Evolutionary conservation across 345 rosid species (phyloP).

Genomic region (Alliaria petiolata): DNA sequence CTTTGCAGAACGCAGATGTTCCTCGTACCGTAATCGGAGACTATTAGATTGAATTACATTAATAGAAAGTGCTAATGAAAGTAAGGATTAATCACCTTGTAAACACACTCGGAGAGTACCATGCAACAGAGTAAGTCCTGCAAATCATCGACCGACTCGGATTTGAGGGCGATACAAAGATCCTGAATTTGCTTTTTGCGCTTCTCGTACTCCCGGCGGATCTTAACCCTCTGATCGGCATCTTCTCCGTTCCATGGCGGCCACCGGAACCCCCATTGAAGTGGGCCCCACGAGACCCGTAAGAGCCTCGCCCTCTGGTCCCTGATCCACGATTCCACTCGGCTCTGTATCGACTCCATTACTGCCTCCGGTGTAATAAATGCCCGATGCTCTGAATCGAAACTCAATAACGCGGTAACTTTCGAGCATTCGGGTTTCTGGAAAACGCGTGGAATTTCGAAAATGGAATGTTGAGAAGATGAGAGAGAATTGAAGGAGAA

Average conservation of each 20-base stretch:
- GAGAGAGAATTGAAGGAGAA: background rate
- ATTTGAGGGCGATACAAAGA: conserved; percentile 74
- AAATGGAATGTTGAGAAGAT: background rate
- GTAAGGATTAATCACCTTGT: no score
- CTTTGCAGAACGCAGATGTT: background rate
- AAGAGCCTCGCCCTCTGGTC: conserved; percentile 73
- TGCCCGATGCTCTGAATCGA: conserved; percentile 5
- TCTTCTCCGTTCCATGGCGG: conserved; percentile 66
- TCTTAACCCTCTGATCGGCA: conserved; percentile 52
- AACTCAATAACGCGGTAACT: background rate
- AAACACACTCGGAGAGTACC: conserved; percentile 95
- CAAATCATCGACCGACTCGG: conserved; percentile 74
- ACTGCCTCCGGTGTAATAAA: background rate
- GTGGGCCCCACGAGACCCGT: conserved; percentile 75
- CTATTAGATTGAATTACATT: no score
- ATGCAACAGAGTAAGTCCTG: conserved; percentile 94
- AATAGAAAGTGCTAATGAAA: no score
- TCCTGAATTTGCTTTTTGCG: conserved; percentile 68
- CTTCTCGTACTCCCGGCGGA: conserved; percentile 74
- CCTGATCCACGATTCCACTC: conserved; percentile 88
- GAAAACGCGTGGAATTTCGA: background rate
- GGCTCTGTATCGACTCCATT: conserved; percentile 55
- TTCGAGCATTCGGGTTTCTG: conserved; percentile 12
- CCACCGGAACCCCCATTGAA: conserved; percentile 77
- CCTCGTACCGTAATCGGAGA: no score